Evolutionary conservation across 305 asterid genomes (phyloP).

Genomic region (Lippia alba): DNA sequence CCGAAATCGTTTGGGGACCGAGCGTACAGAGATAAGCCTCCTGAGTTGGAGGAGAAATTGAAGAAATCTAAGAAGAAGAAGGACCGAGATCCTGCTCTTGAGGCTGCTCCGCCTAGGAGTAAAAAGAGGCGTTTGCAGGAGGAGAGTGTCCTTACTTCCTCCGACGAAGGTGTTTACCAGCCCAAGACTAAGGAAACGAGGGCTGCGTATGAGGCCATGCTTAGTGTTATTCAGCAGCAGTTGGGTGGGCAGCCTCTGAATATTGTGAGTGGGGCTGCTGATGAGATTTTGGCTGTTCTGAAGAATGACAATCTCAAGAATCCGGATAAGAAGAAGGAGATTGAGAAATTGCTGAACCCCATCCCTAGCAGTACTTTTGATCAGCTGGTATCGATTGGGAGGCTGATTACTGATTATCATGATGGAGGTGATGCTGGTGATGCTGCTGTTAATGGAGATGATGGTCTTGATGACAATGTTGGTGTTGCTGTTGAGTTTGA

Average conservation of each 20-base stretch:
- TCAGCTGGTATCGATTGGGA: slow-evolving; percentile 71
- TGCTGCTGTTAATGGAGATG: slow-evolving; percentile 60
- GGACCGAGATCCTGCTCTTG: slow-evolving; percentile 71
- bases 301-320: slow-evolving; percentile 78
- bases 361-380: slow-evolving; percentile 64
- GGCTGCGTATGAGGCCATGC: slow-evolving; percentile 95
- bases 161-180: slow-evolving; percentile 93
- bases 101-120: slow-evolving; percentile 55
- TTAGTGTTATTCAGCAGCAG: slow-evolving; percentile 86
- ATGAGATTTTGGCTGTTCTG: slow-evolving; percentile 93
- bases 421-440: slow-evolving; percentile 58
- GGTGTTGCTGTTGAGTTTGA: slow-evolving; percentile 99
- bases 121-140: slow-evolving; percentile 90
- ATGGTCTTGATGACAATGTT: slow-evolving; percentile 83
- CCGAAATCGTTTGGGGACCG: slow-evolving; percentile 87
- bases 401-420: slow-evolving; percentile 76
- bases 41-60: slow-evolving; percentile 83
- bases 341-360: slow-evolving; percentile 89
- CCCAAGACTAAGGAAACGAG: slow-evolving; percentile 93
- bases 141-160: slow-evolving; percentile 83
- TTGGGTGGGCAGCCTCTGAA: slow-evolving; percentile 90
- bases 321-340: slow-evolving; percentile 89
- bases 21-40: slow-evolving; percentile 78
- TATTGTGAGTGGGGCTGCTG: slow-evolving; percentile 97
- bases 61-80: slow-evolving; percentile 86